phyloP scores from a whole-genome alignment of 805 yeast species.

The Saccharomycopsis fibuligera region DNA sequence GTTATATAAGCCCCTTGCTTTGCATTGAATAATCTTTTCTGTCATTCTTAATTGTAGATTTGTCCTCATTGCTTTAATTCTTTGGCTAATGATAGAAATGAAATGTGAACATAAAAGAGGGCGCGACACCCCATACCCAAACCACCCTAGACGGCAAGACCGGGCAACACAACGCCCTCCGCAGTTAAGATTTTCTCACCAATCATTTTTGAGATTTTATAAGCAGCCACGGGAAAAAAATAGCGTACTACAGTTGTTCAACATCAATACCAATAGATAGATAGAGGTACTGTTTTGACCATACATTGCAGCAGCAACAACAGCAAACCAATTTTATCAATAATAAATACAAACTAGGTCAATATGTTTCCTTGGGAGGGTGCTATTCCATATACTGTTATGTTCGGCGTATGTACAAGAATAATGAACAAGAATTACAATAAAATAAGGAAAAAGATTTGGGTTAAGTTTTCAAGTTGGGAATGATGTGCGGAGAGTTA shows the following conservation, averaged over 20 bases:
- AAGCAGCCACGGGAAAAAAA: background rate
- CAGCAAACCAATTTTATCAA: background rate
- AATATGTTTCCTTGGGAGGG: conserved; percentile 67
- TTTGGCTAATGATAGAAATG: background rate
- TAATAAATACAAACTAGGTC: background rate
- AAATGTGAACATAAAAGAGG: background rate
- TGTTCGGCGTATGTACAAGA: conserved; percentile 38
- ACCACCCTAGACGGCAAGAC: background rate
- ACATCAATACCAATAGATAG: too few relatives aligned
- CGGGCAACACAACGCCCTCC: background rate
- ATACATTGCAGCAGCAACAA: background rate
- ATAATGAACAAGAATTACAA: too few relatives aligned
- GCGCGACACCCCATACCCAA: too few relatives aligned
- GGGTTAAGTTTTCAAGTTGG: too few relatives aligned
- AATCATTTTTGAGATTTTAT: background rate
- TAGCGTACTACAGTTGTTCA: background rate
- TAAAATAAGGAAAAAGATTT: too few relatives aligned
- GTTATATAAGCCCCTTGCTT: background rate
- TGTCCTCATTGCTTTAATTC: background rate
- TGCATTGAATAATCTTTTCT: background rate
- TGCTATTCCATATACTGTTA: conserved; percentile 53
- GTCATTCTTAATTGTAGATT: too few relatives aligned
- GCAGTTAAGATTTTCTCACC: background rate
- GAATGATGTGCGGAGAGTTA: too few relatives aligned
- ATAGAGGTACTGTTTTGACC: background rate